Evolutionary conservation across 2,329 filamentous ascomycete species (phyloP), one percentile per base, ranked within the genome.

Genomic region (Trichoderma hamatum): DNA sequence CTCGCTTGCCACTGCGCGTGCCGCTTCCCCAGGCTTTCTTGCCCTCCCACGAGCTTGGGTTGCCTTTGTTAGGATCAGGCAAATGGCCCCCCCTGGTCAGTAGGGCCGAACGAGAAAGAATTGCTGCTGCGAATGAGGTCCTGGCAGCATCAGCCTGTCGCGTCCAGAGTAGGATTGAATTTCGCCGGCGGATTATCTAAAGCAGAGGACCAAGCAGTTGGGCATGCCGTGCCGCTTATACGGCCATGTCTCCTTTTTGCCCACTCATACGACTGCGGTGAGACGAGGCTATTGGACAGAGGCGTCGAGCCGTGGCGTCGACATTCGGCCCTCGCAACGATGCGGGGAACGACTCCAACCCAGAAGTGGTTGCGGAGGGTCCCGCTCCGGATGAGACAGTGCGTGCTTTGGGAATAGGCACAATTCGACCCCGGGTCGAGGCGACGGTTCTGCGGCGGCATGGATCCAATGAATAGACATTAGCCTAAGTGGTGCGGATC

Each of bases 401-500:
- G 49, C 13, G 49, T 16, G 19, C 30, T 43, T 64, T 58, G 54
- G 63, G 54, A n/a, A 66, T 66, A 56, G 63, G 24, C 30, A 9
- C 34, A 43, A 36, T 36, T 26, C n/a, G 21, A 55, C 24, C 61
- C 61, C 46, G n/a, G 60, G 60, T 26, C 60, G 39, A 52, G 60
- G 30, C 51, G 62, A 55, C 51, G 63, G 52, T 46, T 58, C 28
- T 28, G 11, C 39, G 32, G 39, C 54, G 28, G 3, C 28, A 51
- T 26, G 63, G 63, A 28, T 67, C 63, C 63, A 59, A 21, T 59
- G 63, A 59, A 67, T 67, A 67, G 54, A 67, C 21, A 67, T 67
- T 67, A 67, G 63, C 52, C 63, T 67, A 67, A 67, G 63, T 67
- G 63, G 39, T 43, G 63, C 63, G 54, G 54, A 67, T 67, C 52